phyloP scores from a whole-genome alignment of 495 filamentous ascomycete species.

The Parathielavia appendiculata region DNA sequence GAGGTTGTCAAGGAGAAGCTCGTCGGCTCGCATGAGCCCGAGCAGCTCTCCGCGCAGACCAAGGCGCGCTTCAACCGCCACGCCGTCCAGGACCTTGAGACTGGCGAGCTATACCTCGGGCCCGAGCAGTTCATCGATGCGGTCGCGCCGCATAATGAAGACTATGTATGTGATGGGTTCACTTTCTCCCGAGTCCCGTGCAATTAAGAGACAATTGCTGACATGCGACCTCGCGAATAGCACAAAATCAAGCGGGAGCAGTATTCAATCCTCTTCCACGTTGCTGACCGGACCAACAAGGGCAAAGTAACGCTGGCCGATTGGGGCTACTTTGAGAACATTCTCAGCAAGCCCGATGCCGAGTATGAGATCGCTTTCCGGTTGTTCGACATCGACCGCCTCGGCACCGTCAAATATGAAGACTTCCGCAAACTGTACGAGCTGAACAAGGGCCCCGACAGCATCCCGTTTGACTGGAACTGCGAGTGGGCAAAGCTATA shows the following conservation, averaged over 20 bases:
- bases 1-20: conserved; percentile 73
- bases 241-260: conserved; percentile 96
- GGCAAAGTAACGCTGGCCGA: conserved; percentile 75
- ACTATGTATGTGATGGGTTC: conserved; percentile 67
- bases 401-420: conserved; percentile 79
- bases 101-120: conserved; percentile 73
- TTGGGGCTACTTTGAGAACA: conserved; percentile 89
- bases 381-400: conserved; percentile 80
- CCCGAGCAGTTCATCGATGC: conserved; percentile 84
- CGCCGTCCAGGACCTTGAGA: conserved; percentile 66
- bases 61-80: conserved; percentile 69
- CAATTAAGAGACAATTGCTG: conserved; percentile 15
- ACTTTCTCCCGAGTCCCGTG: conserved; percentile 11
- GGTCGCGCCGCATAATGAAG: conserved; percentile 78
- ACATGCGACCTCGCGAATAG: conserved; percentile 40
- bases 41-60: conserved; percentile 62
- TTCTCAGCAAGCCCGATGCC: conserved; percentile 89
- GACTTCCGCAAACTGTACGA: conserved; percentile 77
- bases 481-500: conserved; percentile 97
- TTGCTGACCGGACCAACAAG: conserved; percentile 71
- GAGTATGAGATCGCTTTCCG: conserved; percentile 99
- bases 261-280: conserved; percentile 83
- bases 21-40: conserved; percentile 55
- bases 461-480: conserved; percentile 93
- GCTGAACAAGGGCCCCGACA: conserved; percentile 70